phyloP scores from a whole-genome alignment of 768 basidiomycete genomes.

The Mycena floridula region DNA sequence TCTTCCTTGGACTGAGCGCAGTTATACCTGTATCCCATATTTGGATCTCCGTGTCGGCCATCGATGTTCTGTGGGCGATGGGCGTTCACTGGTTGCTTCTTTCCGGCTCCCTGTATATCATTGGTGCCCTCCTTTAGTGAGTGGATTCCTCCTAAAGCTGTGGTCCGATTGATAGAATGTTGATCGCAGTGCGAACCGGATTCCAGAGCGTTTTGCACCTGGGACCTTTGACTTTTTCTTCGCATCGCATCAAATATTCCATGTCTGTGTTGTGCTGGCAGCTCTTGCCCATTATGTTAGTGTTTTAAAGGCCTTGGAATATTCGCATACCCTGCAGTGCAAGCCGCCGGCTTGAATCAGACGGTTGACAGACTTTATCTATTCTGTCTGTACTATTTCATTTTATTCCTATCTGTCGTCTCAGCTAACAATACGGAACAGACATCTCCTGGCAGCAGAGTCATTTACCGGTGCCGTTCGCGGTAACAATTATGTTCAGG shows the following conservation, averaged over 20 bases:
- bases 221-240: constrained; percentile 77
- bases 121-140: constrained; percentile 78
- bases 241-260: constrained; percentile 89
- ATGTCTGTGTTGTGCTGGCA: constrained; percentile 69
- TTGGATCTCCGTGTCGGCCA: constrained; percentile 53
- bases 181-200: constrained; percentile 65
- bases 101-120: constrained; percentile 72
- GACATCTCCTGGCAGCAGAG: too few relatives aligned
- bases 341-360: too few relatives aligned
- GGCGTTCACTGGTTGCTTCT: constrained; percentile 66
- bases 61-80: constrained; percentile 51
- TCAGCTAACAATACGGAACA: too few relatives aligned
- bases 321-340: too few relatives aligned
- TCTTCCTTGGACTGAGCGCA: constrained; percentile 67
- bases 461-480: too few relatives aligned
- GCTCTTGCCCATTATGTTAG: constrained; percentile 60
- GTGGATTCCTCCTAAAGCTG: constrained; percentile 20
- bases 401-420: too few relatives aligned
- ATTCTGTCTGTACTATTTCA: too few relatives aligned
- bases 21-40: constrained; percentile 67
- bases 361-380: too few relatives aligned
- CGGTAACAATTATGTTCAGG: too few relatives aligned
- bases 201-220: constrained; percentile 71
- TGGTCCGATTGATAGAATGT: constrained; percentile 15
- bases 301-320: constrained; percentile 50